These are phyloP conservation scores for Cyathus striatus DNA, from an alignment of 768 basidiomycete species.

Conservation along the genomic window DNA sequence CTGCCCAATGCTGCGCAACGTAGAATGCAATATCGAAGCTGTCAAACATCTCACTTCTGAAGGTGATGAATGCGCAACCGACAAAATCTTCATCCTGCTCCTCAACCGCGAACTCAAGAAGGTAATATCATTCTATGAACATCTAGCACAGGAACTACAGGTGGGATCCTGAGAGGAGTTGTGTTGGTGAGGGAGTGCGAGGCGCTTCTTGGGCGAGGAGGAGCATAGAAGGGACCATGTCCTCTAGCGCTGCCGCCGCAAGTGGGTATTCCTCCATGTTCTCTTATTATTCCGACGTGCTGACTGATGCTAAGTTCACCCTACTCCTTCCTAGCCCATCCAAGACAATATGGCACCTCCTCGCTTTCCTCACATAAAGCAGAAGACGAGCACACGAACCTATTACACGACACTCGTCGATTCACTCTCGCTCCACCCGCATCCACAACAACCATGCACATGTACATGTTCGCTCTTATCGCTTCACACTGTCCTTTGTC, in stretches of 20 bases:
- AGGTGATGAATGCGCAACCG: constrained; percentile 29
- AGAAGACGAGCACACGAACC: no score
- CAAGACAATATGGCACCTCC: no score
- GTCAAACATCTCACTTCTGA: constrained; percentile 54
- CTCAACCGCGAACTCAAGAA: constrained; percentile 82
- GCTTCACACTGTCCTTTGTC: no score
- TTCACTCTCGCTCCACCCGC: no score
- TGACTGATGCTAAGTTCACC: constrained; percentile 12
- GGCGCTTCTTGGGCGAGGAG: no score
- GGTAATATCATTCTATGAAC: constrained; percentile 72
- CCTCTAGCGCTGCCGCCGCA: constrained; percentile 4
- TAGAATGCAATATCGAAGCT: constrained; percentile 62
- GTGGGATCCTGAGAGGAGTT: constrained; percentile 38
- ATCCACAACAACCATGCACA: no score
- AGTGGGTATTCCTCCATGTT: constrained; percentile 2
- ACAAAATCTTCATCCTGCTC: constrained; percentile 63
- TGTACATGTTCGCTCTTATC: constrained; percentile 23
- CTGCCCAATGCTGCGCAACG: background rate
- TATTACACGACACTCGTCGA: no score
- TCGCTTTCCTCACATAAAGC: no score
- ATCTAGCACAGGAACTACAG: constrained; percentile 68
- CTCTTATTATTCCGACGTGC: background rate
- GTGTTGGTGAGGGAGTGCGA: constrained; percentile 18
- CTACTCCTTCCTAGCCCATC: background rate
- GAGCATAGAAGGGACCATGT: constrained; percentile 18